Evolutionary conservation across 75 land plant genomes (phyloP), one percentile per base, ranked within the genome.

Genomic region (Isoetes taiwanensis): DNA sequence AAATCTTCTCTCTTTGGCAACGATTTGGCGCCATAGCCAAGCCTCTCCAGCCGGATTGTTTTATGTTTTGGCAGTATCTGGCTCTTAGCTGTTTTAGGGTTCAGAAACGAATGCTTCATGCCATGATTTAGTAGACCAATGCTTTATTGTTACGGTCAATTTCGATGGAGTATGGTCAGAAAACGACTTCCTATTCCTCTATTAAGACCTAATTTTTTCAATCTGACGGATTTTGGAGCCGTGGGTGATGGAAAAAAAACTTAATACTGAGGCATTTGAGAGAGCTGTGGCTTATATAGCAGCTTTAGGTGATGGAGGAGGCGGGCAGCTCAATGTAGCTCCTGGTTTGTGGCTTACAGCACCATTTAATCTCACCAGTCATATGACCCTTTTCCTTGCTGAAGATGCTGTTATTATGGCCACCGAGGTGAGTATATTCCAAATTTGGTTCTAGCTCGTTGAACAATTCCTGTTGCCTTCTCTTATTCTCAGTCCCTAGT

Each of bases 321-420:
- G 98, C 0, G 97, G 68, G 33, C 98, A 93, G 81, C 83, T 93
- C 26, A 84, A 76, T 61, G 95, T 93, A 61, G 81, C 73, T 9
- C 55, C 90, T 43, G 98, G 98, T 20, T 1, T 54, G 10, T 93
- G 98, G 98, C 75, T 93, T n/a, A 93, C 98, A 4, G 98, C 81
- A n/a, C 95, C 95, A 0, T 87, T 93, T 58, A 87, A 87, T 61
- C 75, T 93, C 16, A 93, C 98, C 38, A 87, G 95, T 56, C 79
- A 78, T 50, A 79, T 93, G 81, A 93, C 98, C 19, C 64, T 88
- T 54, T 93, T 87, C 56, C 86, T 93, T 28, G 85, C 75, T 3
- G 78, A 81, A 30, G 89, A 64, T 39, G 80, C 98, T 53, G 84
- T 77, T 27, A 81, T 93, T 31, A 81, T 81, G 27, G 98, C 68